Evolutionary conservation across 441 rosid genomes (phyloP), one percentile per base, ranked within the genome.

Genomic region (Brassica hybrid): DNA sequence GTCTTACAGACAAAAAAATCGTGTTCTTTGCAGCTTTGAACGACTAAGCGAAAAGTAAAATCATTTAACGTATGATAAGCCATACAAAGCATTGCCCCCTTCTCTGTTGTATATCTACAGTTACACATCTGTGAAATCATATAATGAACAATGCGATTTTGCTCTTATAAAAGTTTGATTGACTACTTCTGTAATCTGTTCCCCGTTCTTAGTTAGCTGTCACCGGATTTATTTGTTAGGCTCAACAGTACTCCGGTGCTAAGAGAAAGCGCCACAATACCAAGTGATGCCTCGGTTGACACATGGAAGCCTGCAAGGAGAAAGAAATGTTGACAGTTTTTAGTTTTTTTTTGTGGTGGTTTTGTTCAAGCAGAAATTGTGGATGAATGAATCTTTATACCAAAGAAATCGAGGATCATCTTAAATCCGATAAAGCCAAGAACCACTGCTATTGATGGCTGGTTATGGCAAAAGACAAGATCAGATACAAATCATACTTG

Each of bases 381-480:
- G 30, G 66, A 62, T 25, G 32, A 45, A 70, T 45, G 10, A 9
- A 52, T 12, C 56, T 70, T 76, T 81, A 30, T 83, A 94, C 98
- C 97, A 5, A 94, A 89, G 84, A 85, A 94, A 83, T 91, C 99
- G 14, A 90, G 87, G 85, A 94, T 91, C 97, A 94, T 91, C 83
- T 94, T 94, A 62, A 73, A 79, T 71, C 99, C 99, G 36, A 92
- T 90, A 81, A 94, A 92, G 80, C 99, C 97, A 63, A 94, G 87
- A 72, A 94, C 97, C 63, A 89, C 84, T n/a, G 86, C 97, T 69
- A 92, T 92, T 58, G 99, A 92, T 32, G 96, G 94, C 97, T 94
- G 86, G 25, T 48, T 54, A 71, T 82, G 61, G 68, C 75, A 50
- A 69, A 32, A 58, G 41, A 72, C 72, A 11, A 48, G 21, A 21